These are phyloP conservation scores for Tilletiopsis washingtonensis DNA, from an alignment of 1,284 basidiomycete genomes.

Conservation along the genomic window DNA sequence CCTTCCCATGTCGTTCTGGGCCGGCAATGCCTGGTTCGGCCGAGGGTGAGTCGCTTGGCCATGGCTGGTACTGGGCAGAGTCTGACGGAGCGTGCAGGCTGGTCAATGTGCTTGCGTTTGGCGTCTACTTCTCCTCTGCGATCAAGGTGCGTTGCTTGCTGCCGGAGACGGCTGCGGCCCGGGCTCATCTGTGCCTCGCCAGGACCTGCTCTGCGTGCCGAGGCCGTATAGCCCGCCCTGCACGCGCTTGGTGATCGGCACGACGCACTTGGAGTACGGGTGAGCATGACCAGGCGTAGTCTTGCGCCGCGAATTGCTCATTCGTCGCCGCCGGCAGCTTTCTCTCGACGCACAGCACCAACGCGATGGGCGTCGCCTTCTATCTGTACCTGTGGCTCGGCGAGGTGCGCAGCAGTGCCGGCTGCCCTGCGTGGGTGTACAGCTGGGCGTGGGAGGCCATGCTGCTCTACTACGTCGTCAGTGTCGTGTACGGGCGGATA, in stretches of 20 bases:
- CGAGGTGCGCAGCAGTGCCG: not conserved
- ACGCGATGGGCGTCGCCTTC: constrained; percentile 71
- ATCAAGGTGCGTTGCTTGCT: too few relatives aligned
- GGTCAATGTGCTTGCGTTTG: constrained; percentile 62
- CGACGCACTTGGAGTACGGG: constrained; percentile 48
- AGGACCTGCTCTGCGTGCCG: constrained; percentile 81
- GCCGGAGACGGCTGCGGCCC: too few relatives aligned
- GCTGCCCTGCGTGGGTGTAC: constrained; percentile 1
- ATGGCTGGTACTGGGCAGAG: too few relatives aligned
- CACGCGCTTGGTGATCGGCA: constrained; percentile 58
- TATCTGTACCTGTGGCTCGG: constrained; percentile 36
- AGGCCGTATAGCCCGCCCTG: constrained; percentile 85
- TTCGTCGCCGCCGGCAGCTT: constrained; percentile 71
- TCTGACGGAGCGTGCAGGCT: constrained; percentile 14
- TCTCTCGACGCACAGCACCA: constrained; percentile 91
- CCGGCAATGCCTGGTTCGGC: constrained; percentile 65
- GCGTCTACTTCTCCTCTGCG: constrained; percentile 75
- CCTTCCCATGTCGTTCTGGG: constrained; percentile 78
- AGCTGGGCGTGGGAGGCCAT: constrained; percentile 25
- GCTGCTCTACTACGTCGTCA: constrained; percentile 50
- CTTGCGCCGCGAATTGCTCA: too few relatives aligned
- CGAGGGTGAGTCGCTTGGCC: too few relatives aligned
- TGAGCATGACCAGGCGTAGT: too few relatives aligned
- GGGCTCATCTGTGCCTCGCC: too few relatives aligned
- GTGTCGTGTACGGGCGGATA: constrained; percentile 77